Evolutionary conservation across 73 alveolate genomes (phyloP).

Genomic region (Tetrahymena malaccensis): DNA sequence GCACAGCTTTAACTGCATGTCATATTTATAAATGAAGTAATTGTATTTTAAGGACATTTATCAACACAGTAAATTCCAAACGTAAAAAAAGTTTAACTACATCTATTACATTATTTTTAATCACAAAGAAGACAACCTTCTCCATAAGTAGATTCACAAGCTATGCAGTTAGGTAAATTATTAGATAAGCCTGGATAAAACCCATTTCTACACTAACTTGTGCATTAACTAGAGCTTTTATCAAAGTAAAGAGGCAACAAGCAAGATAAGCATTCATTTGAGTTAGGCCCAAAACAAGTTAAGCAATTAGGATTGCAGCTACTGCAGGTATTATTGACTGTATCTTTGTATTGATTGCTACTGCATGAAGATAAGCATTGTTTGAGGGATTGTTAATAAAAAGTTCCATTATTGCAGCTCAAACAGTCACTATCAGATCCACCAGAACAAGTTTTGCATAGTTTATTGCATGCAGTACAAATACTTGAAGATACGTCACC

Average conservation of each 20-base stretch:
- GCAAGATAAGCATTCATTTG: neutral
- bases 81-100: neutral
- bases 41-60: neutral
- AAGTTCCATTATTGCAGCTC: neutral
- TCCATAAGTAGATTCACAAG: neutral
- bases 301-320: neutral
- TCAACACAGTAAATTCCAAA: neutral
- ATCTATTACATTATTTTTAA: neutral
- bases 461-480: neutral
- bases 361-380: neutral
- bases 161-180: neutral
- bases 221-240: neutral
- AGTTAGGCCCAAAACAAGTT: neutral
- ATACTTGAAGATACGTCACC: neutral
- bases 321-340: neutral
- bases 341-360: neutral
- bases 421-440: neutral
- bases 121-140: neutral
- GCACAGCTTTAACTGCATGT: neutral
- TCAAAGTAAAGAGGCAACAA: neutral
- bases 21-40: neutral
- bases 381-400: neutral
- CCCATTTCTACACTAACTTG: neutral
- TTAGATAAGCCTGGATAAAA: neutral
- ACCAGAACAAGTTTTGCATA: neutral